Evolutionary conservation across 129 eudicot species (phyloP), one percentile per base, ranked within the genome.

Genomic region (Mikania micrantha): DNA sequence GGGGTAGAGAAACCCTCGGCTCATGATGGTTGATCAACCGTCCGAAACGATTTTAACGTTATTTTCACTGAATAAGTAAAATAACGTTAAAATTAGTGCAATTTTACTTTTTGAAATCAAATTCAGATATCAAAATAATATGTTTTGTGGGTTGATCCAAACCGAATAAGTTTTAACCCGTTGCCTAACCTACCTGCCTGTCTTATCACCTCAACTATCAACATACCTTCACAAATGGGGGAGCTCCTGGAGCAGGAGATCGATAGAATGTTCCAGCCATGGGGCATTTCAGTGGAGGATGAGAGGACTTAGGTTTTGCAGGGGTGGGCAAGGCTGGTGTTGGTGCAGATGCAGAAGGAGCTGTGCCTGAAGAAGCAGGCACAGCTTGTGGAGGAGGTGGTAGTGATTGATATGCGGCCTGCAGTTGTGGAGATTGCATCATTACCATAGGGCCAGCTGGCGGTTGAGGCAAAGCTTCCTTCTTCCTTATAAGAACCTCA

Each of bases 241-340:
- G 90, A 41, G 83, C 82, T n/a, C 96, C 96, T 45, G 97, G 97
- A 59, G 86, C 94, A 2, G 97, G 94, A 67, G 83, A 25, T 16
- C 97, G 92, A 17, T 91, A 91, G 66, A 91, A 88, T 38, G 86
- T 91, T 74, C 97, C 97, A 41, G 96, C 93, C 96, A 91, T 91
- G 58, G 97, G 97, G 77, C 83, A 80, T 68, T 85, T 87, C 22
- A 91, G 13, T 49, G 97, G 96, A 50, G 95, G 94, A 77, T 59
- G 86, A 10, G 94, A 57, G 15, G 97, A 85, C 77, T 81, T 83
- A 0, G 90, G 85, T 50, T 77, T 80, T 68, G 92, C 78, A 76
- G 95, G 84, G 17, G 85, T 65, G 29, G 87, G 60, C 32, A 80
- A 64, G 25, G 90, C 72, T 69, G 71, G 54, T 58, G 77, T 42